Base-by-base conservation (phyloP, 352 stramenopile genomes). In the Phytophthora pseudosyringae region DNA sequence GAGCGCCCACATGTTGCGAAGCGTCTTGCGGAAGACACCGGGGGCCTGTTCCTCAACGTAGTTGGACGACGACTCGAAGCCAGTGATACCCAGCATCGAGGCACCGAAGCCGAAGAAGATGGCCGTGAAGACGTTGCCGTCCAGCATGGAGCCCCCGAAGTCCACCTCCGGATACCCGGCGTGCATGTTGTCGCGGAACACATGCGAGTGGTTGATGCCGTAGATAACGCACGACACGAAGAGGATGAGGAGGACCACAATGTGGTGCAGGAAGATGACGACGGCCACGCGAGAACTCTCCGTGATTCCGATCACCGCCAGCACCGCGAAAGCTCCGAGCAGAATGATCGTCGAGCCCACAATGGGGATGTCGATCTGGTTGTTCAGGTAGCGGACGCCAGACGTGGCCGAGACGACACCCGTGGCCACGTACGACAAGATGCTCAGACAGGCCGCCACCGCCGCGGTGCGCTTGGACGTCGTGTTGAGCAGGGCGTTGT, bases 401-500 rank as follows among this genome's bases (percentile, higher is more conserved):
- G 84, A 89, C n/a, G 83, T 83, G 51, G 55, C 79, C n/a, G 78
- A 86, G 12, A 87, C 77, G 1, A 88, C 80, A 41, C 86, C 91
- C 1, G 91, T 97, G 0, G 91, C 90, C 15, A 97, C 69, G 79
- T 97, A 97, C 7, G 88, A 90, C 56, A 97, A 80, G 51, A 97
- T 89, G 31, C 86, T 79, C 12, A 97, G 81, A 33, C 77, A 85
- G 8, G 91, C 91, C 3, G 89, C 88, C 9, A 95, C 73, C 0
- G 87, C 86, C 3, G 91, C 90, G n/a, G 93, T 76, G 36, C 80
- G 75, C 71, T 97, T 97, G 25, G 73, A 91, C 26, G 89, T 97
- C 16, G 87, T 92, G 72, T 97, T 97, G 8, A 97, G 60, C 26
- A 97, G 76, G 1, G 90, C 83, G 64, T 96, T 97, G 72, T 97